Conservation (phyloP, 169 alveolate genomes). For the Eimeria falciformis region DNA sequence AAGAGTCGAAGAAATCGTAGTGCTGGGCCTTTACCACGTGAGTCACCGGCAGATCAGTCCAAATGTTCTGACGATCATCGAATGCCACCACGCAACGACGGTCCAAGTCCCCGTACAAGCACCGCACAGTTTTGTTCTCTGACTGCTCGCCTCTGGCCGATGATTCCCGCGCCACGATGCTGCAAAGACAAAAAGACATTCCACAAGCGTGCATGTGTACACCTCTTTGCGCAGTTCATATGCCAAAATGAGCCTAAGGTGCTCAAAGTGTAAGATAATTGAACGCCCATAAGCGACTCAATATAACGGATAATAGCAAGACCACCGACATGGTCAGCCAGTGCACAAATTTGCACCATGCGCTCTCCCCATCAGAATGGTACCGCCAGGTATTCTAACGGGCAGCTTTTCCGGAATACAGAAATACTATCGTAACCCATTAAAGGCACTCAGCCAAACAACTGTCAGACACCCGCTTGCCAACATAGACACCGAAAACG, state of each 20-base stretch:
- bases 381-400: too few species aligned
- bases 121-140: constrained; percentile 73
- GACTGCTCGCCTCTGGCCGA: constrained; percentile 68
- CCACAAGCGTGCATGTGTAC: neutral
- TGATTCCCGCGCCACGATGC: constrained; percentile 73
- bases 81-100: constrained; percentile 91
- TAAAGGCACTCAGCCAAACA: too few species aligned
- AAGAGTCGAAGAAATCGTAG: constrained; percentile 90
- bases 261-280: too few species aligned
- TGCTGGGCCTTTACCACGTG: constrained; percentile 94
- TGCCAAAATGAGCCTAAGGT: neutral
- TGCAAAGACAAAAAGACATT: neutral
- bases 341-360: too few species aligned
- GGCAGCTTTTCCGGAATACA: too few species aligned
- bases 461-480: too few species aligned
- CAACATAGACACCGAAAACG: too few species aligned
- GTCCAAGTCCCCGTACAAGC: constrained; percentile 89
- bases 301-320: too few species aligned
- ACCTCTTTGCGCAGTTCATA: neutral
- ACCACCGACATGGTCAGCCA: too few species aligned
- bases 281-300: too few species aligned
- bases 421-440: too few species aligned
- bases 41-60: constrained; percentile 91
- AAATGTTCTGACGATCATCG: constrained; percentile 93
- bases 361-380: too few species aligned